phyloP scores from a whole-genome alignment of 2,329 filamentous ascomycete genomes.

The Exophiala bonariae region DNA sequence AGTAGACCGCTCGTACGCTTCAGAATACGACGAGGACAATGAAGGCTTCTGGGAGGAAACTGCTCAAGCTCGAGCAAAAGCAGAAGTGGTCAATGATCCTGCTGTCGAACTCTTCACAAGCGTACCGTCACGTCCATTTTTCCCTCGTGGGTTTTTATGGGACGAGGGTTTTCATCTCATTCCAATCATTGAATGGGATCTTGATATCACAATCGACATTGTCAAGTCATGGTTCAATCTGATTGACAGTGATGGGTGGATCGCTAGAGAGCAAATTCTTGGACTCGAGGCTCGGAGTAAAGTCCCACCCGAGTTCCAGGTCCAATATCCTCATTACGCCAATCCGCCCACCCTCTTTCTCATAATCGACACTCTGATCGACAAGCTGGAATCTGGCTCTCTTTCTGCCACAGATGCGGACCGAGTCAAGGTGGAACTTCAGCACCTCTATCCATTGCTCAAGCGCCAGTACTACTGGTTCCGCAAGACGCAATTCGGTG shows the following conservation, averaged over 20 bases:
- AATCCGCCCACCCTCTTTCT: slow-evolving; percentile 96
- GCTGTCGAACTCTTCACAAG: slow-evolving; percentile 88
- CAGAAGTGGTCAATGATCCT: slow-evolving; percentile 70
- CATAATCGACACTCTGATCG: slow-evolving; percentile 79
- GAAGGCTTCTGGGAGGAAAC: slow-evolving; percentile 96
- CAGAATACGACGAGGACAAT: slow-evolving; percentile 91
- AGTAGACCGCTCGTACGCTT: slow-evolving; percentile 86
- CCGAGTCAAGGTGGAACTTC: slow-evolving; percentile 47
- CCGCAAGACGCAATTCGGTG: slow-evolving; percentile 83
- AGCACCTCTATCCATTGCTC: slow-evolving; percentile 79
- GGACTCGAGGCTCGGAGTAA: slow-evolving; percentile 90
- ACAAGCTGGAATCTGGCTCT: slow-evolving; percentile 63
- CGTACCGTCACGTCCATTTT: slow-evolving; percentile 91
- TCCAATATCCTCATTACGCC: slow-evolving; percentile 95
- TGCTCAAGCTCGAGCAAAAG: slow-evolving; percentile 71
- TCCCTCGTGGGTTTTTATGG: slow-evolving; percentile 95
- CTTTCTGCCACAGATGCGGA: slow-evolving; percentile 26
- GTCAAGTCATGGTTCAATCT: slow-evolving; percentile 93
- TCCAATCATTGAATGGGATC: slow-evolving; percentile 90
- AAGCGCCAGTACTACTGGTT: slow-evolving; percentile 94
- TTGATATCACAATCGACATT: slow-evolving; percentile 82
- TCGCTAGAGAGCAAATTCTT: slow-evolving; percentile 92
- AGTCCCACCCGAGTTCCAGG: slow-evolving; percentile 87
- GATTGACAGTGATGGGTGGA: slow-evolving; percentile 98
- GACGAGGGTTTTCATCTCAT: slow-evolving; percentile 96